Evolutionary conservation across 2,329 filamentous ascomycete genomes (phyloP).

Genomic region (Penicillium vulpinum): DNA sequence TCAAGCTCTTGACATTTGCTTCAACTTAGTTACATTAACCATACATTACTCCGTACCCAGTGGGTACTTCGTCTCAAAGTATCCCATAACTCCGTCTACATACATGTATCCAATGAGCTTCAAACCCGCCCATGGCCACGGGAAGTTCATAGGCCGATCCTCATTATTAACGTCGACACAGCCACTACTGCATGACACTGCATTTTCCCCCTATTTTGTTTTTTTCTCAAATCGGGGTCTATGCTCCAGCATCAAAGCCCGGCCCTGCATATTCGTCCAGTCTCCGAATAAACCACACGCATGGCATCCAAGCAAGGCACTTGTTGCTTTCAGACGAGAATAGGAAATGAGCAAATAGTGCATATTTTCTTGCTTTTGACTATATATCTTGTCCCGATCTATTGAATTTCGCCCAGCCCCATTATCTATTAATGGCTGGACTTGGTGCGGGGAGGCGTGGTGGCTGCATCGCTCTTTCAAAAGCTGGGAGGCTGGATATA

Average conservation of each 20-base stretch:
- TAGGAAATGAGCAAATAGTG: background rate
- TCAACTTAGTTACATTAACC: background rate
- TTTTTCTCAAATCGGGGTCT: background rate
- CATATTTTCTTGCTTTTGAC: background rate
- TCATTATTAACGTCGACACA: background rate
- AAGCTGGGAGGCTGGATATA: background rate
- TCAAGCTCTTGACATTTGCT: background rate
- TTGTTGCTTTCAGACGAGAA: background rate
- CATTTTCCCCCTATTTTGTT: background rate
- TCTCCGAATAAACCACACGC: background rate
- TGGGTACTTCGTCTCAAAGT: background rate
- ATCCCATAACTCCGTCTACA: background rate
- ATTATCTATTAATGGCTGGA: background rate
- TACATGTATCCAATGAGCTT: background rate
- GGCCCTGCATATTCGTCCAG: background rate
- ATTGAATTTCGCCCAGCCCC: background rate
- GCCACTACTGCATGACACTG: background rate
- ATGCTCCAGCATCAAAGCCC: background rate
- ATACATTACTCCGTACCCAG: background rate
- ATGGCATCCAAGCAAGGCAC: constrained; percentile 10
- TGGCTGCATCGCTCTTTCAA: background rate
- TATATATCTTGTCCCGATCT: background rate
- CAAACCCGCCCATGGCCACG: background rate
- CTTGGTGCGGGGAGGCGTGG: too few relatives aligned
- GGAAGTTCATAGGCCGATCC: background rate